Base-by-base conservation (phyloP, 2,329 filamentous ascomycete species). In the Dactylellina drechsleri region DNA sequence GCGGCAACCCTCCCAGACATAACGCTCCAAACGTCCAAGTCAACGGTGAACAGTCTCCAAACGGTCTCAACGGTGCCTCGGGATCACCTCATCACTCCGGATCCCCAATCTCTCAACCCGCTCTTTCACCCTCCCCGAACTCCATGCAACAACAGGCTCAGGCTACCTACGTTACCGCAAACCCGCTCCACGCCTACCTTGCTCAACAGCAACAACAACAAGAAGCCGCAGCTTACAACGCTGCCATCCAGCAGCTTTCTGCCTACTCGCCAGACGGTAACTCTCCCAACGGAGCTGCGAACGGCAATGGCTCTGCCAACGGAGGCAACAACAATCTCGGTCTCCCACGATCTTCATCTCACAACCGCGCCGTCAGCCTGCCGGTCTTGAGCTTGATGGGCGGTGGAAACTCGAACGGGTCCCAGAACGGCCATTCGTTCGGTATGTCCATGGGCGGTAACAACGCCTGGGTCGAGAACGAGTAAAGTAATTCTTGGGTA, bases 1-100 rank as follows among this genome's bases (percentile, higher is more conserved):
- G 95, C 80, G 95, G 95, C 78, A 99, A 99, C 84, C 91, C 95
- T 61, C 95, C 95, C 52, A 90, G 95, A 75, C 95, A 98, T 84
- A 77, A 77, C 18, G 78, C 77, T 20, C 77, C 75, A 23, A 77
- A 77, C 28, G 65, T 70, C 28, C 76, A 77, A 47, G 67, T 77
- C 31, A 78, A 79, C 84, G 83, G 76, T 54, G 77, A 77, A 28
- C 76, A 66, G 36, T 79, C 78, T 26, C 76, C 78, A 45, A 78
- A 74, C 53, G 77, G 77, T 47, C 71, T 77, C 43, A 67, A 77
- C 43, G 78, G 78, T 47, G 26, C 43, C 12, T 74, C 71, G 40
- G 31, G 31, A 36, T 36, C 31, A 2, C 31, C 31, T 36, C 78
- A 78, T 47, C 76, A 70, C 31, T 68, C 64, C 13, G 59, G 59